Base-by-base conservation (phyloP, 2,329 filamentous ascomycete genomes). In the Aspergillus sp. region DNA sequence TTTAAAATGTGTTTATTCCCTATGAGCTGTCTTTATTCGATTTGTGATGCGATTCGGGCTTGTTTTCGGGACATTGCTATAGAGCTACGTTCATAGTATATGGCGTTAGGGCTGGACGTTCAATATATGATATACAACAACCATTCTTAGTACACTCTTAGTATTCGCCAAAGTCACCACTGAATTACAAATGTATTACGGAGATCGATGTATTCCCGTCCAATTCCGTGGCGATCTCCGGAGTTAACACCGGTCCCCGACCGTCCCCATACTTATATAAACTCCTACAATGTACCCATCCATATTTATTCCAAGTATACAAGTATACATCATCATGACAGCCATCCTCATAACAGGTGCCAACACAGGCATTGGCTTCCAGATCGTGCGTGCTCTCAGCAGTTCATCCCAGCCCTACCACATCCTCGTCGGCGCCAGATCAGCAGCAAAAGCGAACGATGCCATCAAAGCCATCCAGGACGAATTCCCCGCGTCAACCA, bases 341-440 rank as follows among this genome's bases (percentile, higher is more conserved):
- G 73, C 83, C 58, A 68, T 86, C n/a, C 70, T 87, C 42, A 79
- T 87, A 61, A 87, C 85, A 2, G 85, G 86, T 37, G 84, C 77
- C 58, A 87, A 86, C 64, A 86, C 80, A 0, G 85, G 85, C 15
- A 79, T 89, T 17, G 86, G 86, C 3, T 81, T 79, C 37, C 80
- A 88, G 62, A 79, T 76, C 7, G 79, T 86, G 51, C 85, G 82
- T 60, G 80, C 83, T 1, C 73, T 88, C 0, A 73, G 78, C 45
- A 61, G 72, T 9, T 83, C 85, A 0, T 30, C 67, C 0, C 72
- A 71, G 8, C 17, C 78, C 2, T 87, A 87, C 68, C 75, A 80
- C 8, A 77, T 89, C 56, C 66, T 87, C 24, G 66, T 89, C 4
- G 85, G 85, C 33, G 79, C 78, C 39, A 81, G 86, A 2, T 78